Evolutionary conservation across 768 basidiomycete genomes (phyloP).

Genomic region (Serendipita sp.): DNA sequence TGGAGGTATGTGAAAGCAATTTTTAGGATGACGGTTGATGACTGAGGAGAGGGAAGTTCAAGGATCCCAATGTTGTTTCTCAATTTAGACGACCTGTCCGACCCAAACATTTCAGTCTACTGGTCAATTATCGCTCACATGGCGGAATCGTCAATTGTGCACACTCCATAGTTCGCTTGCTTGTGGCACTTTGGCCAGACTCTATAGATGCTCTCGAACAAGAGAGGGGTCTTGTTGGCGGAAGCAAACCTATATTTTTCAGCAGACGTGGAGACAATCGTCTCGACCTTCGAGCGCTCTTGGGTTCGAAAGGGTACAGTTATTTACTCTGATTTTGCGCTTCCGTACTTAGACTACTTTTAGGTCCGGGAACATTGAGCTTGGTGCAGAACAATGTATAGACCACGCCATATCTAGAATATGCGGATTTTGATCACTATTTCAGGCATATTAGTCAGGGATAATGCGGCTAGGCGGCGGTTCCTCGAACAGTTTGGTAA

Average conservation of each 20-base stretch:
- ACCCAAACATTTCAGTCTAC: constrained; percentile 19
- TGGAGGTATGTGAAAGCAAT: constrained; percentile 31
- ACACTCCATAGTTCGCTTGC: constrained; percentile 42
- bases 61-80: neutral
- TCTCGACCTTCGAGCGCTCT: too few relatives aligned
- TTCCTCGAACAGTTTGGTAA: constrained; percentile 39
- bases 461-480: constrained; percentile 34
- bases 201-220: constrained; percentile 42
- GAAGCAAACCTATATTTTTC: constrained; percentile 44
- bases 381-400: constrained; percentile 53
- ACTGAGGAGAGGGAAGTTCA: neutral
- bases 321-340: too few relatives aligned
- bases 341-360: neutral
- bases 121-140: constrained; percentile 55
- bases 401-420: neutral
- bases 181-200: constrained; percentile 45
- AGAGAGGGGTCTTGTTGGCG: constrained; percentile 41
- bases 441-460: constrained; percentile 56
- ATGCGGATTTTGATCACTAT: neutral
- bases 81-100: neutral
- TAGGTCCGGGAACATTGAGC: constrained; percentile 27
- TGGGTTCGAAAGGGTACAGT: too few relatives aligned
- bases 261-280: constrained; percentile 25
- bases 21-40: neutral
- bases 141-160: constrained; percentile 60